A percentile compares a stretch with the other conserved stretches of the same genome.
phyloP scores from a whole-genome alignment of 768 basidiomycete genomes.

The Lentinula raphanica region DNA sequence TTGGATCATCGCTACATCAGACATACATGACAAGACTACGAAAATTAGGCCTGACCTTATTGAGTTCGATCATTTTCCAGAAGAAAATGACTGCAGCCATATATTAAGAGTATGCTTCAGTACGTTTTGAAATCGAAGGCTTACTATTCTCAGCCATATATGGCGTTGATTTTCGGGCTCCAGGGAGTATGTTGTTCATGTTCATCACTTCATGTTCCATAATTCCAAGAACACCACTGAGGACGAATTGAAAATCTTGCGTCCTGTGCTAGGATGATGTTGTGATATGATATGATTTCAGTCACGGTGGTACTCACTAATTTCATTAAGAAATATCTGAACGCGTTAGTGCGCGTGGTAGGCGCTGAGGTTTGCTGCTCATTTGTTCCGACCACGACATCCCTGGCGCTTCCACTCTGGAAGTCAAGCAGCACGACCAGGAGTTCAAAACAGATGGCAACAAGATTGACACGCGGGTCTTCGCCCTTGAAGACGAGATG shows the following conservation, averaged over 20 bases:
- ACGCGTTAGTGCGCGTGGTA: constrained; percentile 74
- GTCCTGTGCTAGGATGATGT: constrained; percentile 64
- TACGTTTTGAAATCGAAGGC: constrained; percentile 20
- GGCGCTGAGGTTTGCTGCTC: constrained; percentile 45
- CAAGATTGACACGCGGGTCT: constrained; percentile 67
- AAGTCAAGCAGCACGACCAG: constrained; percentile 76
- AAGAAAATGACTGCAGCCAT: constrained; percentile 60
- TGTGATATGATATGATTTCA: constrained; percentile 7
- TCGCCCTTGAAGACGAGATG: constrained; percentile 89
- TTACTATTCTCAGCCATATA: constrained; percentile 79
- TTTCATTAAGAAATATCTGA: constrained; percentile 89
- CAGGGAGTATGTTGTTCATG: constrained; percentile 72
- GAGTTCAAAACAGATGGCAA: constrained; percentile 71
- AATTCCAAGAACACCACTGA: constrained; percentile 64
- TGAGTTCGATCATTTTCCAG: constrained; percentile 91
- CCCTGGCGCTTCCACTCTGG: constrained; percentile 70
- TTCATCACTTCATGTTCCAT: constrained; percentile 73
- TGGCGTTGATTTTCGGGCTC: constrained; percentile 77
- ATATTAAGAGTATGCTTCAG: not conserved
- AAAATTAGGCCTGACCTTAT: constrained; percentile 56
- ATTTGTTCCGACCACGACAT: constrained; percentile 34
- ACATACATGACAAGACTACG: no score
- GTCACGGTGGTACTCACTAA: constrained; percentile 44
- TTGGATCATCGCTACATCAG: not conserved
- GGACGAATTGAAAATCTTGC: constrained; percentile 82